A percentile compares a stretch with the other conserved stretches of the same genome.
These are phyloP conservation scores for Globisporangium paddicum DNA, from an alignment of 352 stramenopile species.

Conservation along the genomic window DNA sequence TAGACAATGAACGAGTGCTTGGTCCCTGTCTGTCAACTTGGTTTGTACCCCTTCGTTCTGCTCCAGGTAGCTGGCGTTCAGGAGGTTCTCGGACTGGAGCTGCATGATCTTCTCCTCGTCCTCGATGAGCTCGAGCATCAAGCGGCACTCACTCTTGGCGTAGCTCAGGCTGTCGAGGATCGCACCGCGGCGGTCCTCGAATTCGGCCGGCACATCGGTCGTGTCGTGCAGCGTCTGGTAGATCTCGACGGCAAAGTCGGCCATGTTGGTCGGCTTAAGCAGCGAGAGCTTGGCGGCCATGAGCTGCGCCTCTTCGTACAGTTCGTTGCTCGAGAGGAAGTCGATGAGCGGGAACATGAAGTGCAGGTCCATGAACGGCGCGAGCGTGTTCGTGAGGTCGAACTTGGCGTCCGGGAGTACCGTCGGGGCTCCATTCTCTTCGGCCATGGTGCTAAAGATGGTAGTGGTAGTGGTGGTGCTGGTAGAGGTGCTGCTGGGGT, in stretches of 20 bases:
- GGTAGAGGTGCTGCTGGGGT: neutral
- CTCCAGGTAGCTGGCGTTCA: constrained; percentile 77
- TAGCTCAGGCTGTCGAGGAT: constrained; percentile 75
- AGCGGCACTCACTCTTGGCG: constrained; percentile 67
- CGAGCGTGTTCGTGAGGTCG: constrained; percentile 93
- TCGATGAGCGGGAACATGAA: constrained; percentile 98
- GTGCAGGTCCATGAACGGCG: constrained; percentile 95
- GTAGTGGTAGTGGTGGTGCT: neutral
- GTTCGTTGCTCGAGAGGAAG: constrained; percentile 88
- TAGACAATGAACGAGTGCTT: too few relatives aligned
- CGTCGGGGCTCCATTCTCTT: constrained; percentile 36
- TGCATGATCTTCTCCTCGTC: constrained; percentile 86
- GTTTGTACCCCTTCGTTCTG: constrained; percentile 71
- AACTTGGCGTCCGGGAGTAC: constrained; percentile 76
- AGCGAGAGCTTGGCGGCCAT: constrained; percentile 90
- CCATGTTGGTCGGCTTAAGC: constrained; percentile 95
- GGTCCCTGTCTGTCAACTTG: too few relatives aligned
- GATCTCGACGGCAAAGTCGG: constrained; percentile 96
- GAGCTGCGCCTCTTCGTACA: constrained; percentile 91
- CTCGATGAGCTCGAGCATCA: constrained; percentile 79
- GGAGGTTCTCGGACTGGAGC: constrained; percentile 75
- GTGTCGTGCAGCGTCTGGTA: constrained; percentile 89
- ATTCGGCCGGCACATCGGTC: constrained; percentile 66
- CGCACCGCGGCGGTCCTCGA: constrained; percentile 73
- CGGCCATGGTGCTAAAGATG: constrained; percentile 26